A percentile compares a stretch with the other conserved stretches of the same genome.
Conservation (phyloP, 306 rosid species). For the Ormosia semicastrata region DNA sequence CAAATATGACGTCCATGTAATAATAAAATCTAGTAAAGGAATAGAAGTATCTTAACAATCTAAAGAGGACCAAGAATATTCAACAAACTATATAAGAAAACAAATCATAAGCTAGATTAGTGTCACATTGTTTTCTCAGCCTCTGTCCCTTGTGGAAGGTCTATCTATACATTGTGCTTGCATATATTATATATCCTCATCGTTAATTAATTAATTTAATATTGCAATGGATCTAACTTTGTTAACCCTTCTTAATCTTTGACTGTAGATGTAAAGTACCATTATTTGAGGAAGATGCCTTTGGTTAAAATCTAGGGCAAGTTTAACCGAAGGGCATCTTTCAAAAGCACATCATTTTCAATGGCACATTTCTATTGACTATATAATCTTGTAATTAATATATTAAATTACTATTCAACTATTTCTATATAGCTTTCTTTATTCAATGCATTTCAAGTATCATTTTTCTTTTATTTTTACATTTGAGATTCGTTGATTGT, state of each 20-base stretch:
- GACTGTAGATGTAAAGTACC: constrained; percentile 19
- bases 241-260: constrained; percentile 26
- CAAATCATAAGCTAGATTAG: constrained; percentile 1
- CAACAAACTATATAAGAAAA: neutral
- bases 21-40: constrained; percentile 27
- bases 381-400: neutral
- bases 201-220: neutral
- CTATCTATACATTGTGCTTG: neutral
- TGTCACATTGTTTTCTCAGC: constrained; percentile 38
- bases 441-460: neutral
- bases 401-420: neutral
- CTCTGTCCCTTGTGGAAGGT: constrained; percentile 3
- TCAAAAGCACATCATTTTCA: neutral
- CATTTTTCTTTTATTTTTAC: neutral
- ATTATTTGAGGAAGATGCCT: constrained; percentile 20
- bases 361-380: neutral
- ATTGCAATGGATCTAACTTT: constrained; percentile 8
- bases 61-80: constrained; percentile 10
- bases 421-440: neutral
- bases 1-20: constrained; percentile 33
- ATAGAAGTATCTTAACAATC: constrained; percentile 37
- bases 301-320: constrained; percentile 11
- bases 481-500: neutral
- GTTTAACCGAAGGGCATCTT: constrained; percentile 19
- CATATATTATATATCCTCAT: neutral